Evolutionary conservation across 148 eudicot species (phyloP).

Genomic region (Agrostemma githago): DNA sequence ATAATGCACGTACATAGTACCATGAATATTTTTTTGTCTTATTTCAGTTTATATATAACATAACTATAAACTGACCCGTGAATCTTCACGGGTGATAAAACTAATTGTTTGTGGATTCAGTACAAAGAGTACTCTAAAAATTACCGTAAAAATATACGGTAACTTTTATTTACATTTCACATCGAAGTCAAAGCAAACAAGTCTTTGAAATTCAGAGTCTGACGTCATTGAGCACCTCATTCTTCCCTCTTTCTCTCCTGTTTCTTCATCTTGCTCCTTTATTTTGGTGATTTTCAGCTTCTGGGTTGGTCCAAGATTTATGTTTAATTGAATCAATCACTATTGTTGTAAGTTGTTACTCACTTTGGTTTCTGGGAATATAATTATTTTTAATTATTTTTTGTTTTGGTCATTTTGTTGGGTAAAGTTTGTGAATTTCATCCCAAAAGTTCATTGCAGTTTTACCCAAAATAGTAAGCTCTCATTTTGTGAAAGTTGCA

Average conservation of each 20-base stretch:
- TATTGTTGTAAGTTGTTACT: slow-evolving; percentile 4
- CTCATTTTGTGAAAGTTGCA: background rate
- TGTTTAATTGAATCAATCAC: slow-evolving; percentile 11
- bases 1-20: too few relatives aligned
- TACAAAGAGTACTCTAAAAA: too few relatives aligned
- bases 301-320: slow-evolving; percentile 15
- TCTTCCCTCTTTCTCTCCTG: background rate
- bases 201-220: slow-evolving; percentile 12
- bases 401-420: slow-evolving; percentile 4
- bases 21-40: too few relatives aligned
- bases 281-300: slow-evolving; percentile 10
- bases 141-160: too few relatives aligned
- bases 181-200: slow-evolving; percentile 26
- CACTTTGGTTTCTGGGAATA: slow-evolving; percentile 18
- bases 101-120: too few relatives aligned
- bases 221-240: slow-evolving; percentile 15
- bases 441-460: background rate
- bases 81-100: too few relatives aligned
- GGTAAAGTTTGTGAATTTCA: slow-evolving; percentile 11
- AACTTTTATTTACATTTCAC: slow-evolving; percentile 6
- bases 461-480: background rate
- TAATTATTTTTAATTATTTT: background rate
- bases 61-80: too few relatives aligned
- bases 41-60: too few relatives aligned
- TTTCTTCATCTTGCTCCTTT: background rate